Base-by-base conservation (phyloP, 495 filamentous ascomycete genomes). In the Penicillium macrosclerotiorum region DNA sequence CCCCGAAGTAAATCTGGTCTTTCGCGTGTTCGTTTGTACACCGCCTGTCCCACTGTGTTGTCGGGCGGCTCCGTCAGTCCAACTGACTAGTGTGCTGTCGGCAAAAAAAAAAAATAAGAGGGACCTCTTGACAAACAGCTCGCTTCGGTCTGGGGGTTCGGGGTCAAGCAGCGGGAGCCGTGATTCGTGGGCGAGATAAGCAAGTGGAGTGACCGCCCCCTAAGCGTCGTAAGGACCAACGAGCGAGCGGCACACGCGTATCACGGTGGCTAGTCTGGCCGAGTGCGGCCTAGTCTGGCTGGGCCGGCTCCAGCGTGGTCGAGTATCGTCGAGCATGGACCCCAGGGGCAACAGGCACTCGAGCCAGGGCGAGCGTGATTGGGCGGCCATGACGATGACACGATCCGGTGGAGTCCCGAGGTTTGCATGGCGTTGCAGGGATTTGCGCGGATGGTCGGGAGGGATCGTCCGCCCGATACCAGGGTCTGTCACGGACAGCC, bases 151-250 rank as follows among this genome's bases (percentile, higher is more conserved):
- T 17, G 11, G 5, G 25, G 5, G 25, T 6, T 41, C 25, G 20
- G 20, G 36, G 11, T 12, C 14, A 5, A 11, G 25, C 25, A 14
- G 12, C 11, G 17, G 16, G 5, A 11, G 3, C 41, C 22, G 6
- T 54, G 37, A 62, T 62, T 62, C 52, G 59, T 5, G 23, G 29
- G 29, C 3, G 12, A 53, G 49, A 62, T 62, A 64, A 64, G 60
- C 54, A 62, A 64, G 58, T 62, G 60, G 60, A 33, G 36, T 11
- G 8, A 34, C 23, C 24, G 19, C 30, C 33, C n/a, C 12, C 50
- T 43, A 48, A 40, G 50, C 33, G 24, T 20, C 3, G 6, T 6
- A 17, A 4, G 26, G 16, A 13, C 16, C 23, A 7, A 41, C 6
- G 17, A 2, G 25, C 9, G 11, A 13, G 16, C 20, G 25, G 12